Conservation (phyloP, 2,329 filamentous ascomycete species). For the Aspergillus flavus region DNA sequence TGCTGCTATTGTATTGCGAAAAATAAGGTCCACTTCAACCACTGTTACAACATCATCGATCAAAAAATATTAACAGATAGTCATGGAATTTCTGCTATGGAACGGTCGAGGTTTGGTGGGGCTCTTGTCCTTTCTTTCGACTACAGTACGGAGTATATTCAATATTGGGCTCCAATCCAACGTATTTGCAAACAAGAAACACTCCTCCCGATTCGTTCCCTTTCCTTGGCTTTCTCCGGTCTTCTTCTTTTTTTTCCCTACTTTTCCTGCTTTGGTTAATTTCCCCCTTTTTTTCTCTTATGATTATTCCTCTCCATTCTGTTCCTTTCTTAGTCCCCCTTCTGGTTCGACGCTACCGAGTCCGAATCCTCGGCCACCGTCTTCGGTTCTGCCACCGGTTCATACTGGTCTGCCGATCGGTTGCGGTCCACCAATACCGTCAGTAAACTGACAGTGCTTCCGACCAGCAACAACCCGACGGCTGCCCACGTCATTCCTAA, state of each 20-base stretch:
- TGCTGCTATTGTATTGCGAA: not conserved
- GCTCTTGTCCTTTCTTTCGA: not conserved
- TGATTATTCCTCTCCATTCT: not conserved
- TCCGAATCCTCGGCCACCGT: slow-evolving; percentile 11
- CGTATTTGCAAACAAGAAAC: not conserved
- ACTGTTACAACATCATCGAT: not conserved
- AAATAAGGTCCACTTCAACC: not conserved
- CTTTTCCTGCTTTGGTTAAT: not conserved
- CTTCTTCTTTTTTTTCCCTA: not conserved
- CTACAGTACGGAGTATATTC: not conserved
- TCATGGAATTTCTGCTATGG: not conserved
- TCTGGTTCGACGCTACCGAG: slow-evolving; percentile 6
- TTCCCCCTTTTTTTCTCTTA: not conserved
- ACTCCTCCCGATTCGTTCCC: not conserved
- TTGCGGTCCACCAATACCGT: slow-evolving; percentile 27
- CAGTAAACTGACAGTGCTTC: slow-evolving; percentile 33
- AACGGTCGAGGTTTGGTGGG: not conserved
- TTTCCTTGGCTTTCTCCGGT: not conserved
- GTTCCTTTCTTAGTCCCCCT: not conserved
- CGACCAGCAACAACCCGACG: slow-evolving; percentile 39
- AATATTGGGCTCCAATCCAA: not conserved
- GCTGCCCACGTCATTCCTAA: slow-evolving; percentile 63
- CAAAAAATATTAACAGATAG: not conserved
- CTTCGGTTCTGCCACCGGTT: slow-evolving; percentile 3
- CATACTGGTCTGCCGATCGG: not conserved